These are phyloP conservation scores for Sclerotinia sclerotiorum DNA, from an alignment of 2,329 filamentous ascomycete species.

Conservation along the genomic window DNA sequence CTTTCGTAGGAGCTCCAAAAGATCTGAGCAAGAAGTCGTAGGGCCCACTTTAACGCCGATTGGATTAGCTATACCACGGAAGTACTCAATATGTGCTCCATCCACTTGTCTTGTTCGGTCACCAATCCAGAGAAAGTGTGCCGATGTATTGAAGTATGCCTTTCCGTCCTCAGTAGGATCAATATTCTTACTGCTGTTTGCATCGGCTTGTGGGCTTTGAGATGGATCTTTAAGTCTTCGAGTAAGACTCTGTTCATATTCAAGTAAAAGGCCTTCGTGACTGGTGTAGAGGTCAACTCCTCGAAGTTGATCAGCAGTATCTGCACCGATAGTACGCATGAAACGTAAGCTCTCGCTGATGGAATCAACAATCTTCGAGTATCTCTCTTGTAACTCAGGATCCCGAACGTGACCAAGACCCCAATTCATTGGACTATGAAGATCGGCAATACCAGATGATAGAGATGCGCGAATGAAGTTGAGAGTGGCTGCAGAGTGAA, in stretches of 20 bases:
- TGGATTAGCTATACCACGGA: constrained; percentile 92
- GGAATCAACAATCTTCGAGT: constrained; percentile 77
- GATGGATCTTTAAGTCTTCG: constrained; percentile 67
- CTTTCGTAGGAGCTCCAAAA: constrained; percentile 75
- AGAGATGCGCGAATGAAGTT: constrained; percentile 89
- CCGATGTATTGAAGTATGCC: constrained; percentile 89
- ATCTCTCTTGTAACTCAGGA: constrained; percentile 78
- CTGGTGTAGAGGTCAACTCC: constrained; percentile 95
- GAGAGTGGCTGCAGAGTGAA: constrained; percentile 89
- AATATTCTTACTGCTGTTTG: neutral
- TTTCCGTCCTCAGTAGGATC: constrained; percentile 35
- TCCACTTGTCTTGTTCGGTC: constrained; percentile 93
- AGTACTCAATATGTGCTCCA: constrained; percentile 94
- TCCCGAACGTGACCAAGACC: constrained; percentile 87
- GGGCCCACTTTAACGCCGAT: constrained; percentile 96
- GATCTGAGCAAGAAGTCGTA: constrained; percentile 72
- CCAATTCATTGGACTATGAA: constrained; percentile 94
- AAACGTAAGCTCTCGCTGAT: constrained; percentile 91
- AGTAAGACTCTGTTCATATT: constrained; percentile 90
- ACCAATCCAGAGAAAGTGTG: constrained; percentile 97
- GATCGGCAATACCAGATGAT: constrained; percentile 84
- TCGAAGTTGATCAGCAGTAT: constrained; percentile 78
- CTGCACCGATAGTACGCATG: constrained; percentile 89
- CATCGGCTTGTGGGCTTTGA: neutral
- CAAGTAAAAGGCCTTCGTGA: constrained; percentile 89